Base-by-base conservation (phyloP, 352 stramenopile species). In the Phytopythium boreale region DNA sequence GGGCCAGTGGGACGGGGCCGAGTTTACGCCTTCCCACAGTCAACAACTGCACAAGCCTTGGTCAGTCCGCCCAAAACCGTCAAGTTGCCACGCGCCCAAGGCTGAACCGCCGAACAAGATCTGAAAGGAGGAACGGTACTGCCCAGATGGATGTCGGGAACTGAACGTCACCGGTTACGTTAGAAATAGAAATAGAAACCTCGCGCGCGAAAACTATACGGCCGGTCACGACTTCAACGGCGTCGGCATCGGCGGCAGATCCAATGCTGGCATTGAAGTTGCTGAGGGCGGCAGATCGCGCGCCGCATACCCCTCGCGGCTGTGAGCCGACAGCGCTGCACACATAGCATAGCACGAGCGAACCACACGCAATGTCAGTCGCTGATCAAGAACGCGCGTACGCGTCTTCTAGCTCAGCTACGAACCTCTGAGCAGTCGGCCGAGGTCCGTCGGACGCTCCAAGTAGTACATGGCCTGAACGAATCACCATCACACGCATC, bases 391-490 rank as follows among this genome's bases (percentile, higher is more conserved):
- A 34, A 7, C 7, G 29, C 3, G 29, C 29, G 29, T 7, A 34
- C 29, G 29, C 22, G 17, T 6, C 43, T 1, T 50, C 5, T 24
- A 7, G 5, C 1, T 56, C 22, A n/a, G 5, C 36, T 17, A 58
- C 27, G 9, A 19, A 91, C 82, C 74, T 70, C 72, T 63, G 49
- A 92, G 57, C 69, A 92, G 70, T 39, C 77, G 75, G 39, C 83
- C 62, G 19, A 92, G 72, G 68, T 92, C 83, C 2, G 61, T 77
- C 24, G 80, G 77, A 19, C 76, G 73, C 62, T 92, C 80, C 50
- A 92, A 47, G 49, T 86, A 81, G 56, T 87, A 90, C 82, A 92
- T 89, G 11, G 82, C 82, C 80, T 90, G 63, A 29, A 60, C 6
- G 3, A 67, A 50, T 56, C 39, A 29, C 9, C 39, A 50, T 12